phyloP scores from a whole-genome alignment of 2,329 filamentous ascomycete genomes.

The Chrysosporium keratinophilum region DNA sequence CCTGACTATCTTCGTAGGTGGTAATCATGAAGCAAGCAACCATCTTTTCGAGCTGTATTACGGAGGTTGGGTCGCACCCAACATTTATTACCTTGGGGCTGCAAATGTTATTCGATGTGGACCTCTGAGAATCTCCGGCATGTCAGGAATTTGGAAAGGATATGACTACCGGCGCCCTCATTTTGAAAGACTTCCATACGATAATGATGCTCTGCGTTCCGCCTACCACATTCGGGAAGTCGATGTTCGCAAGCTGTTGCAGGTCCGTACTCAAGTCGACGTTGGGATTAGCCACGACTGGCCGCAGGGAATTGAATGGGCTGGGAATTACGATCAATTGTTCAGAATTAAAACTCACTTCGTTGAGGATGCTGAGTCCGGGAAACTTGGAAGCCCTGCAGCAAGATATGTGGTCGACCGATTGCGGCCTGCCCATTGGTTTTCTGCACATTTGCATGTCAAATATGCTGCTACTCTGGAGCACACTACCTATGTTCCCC shows the following conservation, averaged over 20 bases:
- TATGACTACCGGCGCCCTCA: constrained; percentile 78
- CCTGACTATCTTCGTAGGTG: constrained; percentile 82
- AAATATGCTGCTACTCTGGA: constrained; percentile 57
- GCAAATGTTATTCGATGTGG: constrained; percentile 80
- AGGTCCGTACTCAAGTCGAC: constrained; percentile 78
- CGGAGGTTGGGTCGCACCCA: constrained; percentile 91
- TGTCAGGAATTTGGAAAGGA: constrained; percentile 93
- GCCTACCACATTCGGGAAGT: constrained; percentile 86
- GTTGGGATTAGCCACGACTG: constrained; percentile 92
- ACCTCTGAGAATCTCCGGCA: constrained; percentile 72
- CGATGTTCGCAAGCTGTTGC: constrained; percentile 80
- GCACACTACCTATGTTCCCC: constrained; percentile 9
- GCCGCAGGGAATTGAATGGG: constrained; percentile 72
- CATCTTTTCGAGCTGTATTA: constrained; percentile 90
- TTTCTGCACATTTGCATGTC: constrained; percentile 84
- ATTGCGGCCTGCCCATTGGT: constrained; percentile 77
- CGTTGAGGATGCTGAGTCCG: constrained; percentile 61
- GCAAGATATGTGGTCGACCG: constrained; percentile 71
- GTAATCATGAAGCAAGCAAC: constrained; percentile 89
- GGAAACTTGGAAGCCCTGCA: constrained; percentile 67
- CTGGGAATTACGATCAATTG: constrained; percentile 58
- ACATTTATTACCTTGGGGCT: constrained; percentile 93
- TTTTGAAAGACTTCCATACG: constrained; percentile 77
- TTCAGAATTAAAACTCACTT: constrained; percentile 68
- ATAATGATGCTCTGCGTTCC: constrained; percentile 59